Evolutionary conservation across 2,329 filamentous ascomycete genomes (phyloP).

Genomic region (Bipolaris oryzae): DNA sequence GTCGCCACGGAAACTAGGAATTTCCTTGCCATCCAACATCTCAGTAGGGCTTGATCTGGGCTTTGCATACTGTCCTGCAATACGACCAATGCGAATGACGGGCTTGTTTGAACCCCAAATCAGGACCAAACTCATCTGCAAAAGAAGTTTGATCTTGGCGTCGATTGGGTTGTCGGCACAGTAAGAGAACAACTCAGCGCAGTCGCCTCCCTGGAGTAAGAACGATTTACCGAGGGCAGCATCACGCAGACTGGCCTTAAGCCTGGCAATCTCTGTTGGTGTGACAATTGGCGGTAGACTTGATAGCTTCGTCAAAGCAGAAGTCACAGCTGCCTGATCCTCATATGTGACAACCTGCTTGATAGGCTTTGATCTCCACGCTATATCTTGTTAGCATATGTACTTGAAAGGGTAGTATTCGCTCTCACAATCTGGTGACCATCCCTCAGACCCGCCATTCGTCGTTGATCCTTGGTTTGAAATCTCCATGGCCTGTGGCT

Average conservation of each 20-base stretch:
- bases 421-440: constrained; percentile 50
- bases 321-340: constrained; percentile 64
- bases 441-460: constrained; percentile 27
- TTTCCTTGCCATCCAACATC: constrained; percentile 75
- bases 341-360: constrained; percentile 76
- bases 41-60: constrained; percentile 89
- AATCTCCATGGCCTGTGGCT: constrained; percentile 6
- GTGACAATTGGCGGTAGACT: constrained; percentile 79
- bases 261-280: constrained; percentile 76
- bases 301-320: constrained; percentile 68
- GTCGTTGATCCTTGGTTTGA: constrained; percentile 8
- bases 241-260: constrained; percentile 80
- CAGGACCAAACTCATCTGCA: constrained; percentile 96
- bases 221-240: constrained; percentile 92
- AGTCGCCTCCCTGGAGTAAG: constrained; percentile 93
- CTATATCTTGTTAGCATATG: constrained; percentile 43
- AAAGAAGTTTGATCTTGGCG: constrained; percentile 91
- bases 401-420: too few relatives aligned
- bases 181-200: constrained; percentile 96
- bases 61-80: constrained; percentile 98
- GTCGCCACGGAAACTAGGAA: constrained; percentile 91
- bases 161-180: constrained; percentile 89
- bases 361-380: constrained; percentile 80
- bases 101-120: constrained; percentile 85
- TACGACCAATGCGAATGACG: constrained; percentile 91